Evolutionary conservation across 73 alveolate genomes (phyloP).

Genomic region (Paramecium caudatum): DNA sequence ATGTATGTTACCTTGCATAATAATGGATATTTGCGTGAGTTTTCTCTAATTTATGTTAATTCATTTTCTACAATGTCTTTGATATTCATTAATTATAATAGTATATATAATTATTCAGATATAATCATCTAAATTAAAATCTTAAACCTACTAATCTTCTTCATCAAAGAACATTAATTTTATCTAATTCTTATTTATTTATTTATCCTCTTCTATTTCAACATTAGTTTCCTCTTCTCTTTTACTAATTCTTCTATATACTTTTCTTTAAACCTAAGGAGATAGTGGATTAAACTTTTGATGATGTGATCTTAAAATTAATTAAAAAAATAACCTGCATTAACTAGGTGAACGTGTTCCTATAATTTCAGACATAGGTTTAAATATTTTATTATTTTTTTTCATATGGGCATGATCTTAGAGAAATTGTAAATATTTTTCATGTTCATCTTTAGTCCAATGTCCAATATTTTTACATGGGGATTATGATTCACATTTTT

Average conservation of each 20-base stretch:
- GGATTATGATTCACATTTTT: slow-evolving; percentile 25
- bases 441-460: slow-evolving; percentile 63
- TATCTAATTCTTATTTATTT: background rate
- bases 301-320: slow-evolving; percentile 19
- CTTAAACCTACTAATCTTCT: background rate
- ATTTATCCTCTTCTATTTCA: background rate
- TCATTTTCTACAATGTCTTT: slow-evolving; percentile 48
- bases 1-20: background rate
- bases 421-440: slow-evolving; percentile 31
- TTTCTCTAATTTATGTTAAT: background rate
- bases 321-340: slow-evolving; percentile 2
- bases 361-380: slow-evolving; percentile 34
- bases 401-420: background rate
- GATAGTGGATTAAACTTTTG: background rate
- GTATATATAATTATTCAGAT: background rate
- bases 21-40: background rate
- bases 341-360: slow-evolving; percentile 67
- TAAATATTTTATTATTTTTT: slow-evolving; percentile 22
- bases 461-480: slow-evolving; percentile 53
- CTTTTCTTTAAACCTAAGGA: background rate
- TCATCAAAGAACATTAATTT: slow-evolving; percentile 37
- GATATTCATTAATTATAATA: slow-evolving; percentile 4
- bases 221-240: background rate
- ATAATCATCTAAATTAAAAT: background rate
- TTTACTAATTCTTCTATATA: background rate